Evolutionary conservation across 352 stramenopile genomes (phyloP).

Genomic region (Plasmopara viticola): DNA sequence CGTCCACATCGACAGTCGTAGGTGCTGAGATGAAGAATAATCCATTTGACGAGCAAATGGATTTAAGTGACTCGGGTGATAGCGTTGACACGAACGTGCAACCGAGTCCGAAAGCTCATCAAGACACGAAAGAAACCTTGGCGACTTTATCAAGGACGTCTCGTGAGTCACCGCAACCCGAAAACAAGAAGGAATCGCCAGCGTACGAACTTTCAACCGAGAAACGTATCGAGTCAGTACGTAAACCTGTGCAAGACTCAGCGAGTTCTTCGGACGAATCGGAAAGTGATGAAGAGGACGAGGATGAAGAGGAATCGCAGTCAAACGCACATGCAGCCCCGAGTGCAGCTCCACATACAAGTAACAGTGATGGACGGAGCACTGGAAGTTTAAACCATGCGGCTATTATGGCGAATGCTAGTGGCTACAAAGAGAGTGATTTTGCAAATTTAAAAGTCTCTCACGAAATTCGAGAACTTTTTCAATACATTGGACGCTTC

Average conservation of each 20-base stretch:
- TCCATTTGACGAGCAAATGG: slow-evolving; percentile 82
- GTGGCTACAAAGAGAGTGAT: slow-evolving; percentile 85
- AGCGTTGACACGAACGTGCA: slow-evolving; percentile 80
- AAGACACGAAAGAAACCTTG: slow-evolving; percentile 14
- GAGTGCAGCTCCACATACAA: slow-evolving; percentile 5
- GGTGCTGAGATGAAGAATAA: slow-evolving; percentile 72
- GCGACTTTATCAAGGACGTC: slow-evolving; percentile 2
- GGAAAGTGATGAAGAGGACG: slow-evolving; percentile 57
- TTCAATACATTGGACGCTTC: slow-evolving; percentile 93
- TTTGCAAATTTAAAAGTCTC: slow-evolving; percentile 86
- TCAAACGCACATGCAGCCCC: slow-evolving; percentile 16
- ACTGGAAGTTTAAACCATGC: slow-evolving; percentile 31
- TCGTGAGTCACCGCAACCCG: slow-evolving; percentile 11
- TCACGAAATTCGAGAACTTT: slow-evolving; percentile 86
- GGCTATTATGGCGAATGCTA: slow-evolving; percentile 58
- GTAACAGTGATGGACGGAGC: slow-evolving; percentile 7
- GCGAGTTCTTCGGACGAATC: slow-evolving; percentile 68
- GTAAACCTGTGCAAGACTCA: slow-evolving; percentile 48
- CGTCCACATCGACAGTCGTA: background rate
- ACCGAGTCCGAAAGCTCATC: slow-evolving; percentile 39
- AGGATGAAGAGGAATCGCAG: slow-evolving; percentile 39
- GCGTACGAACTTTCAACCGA: slow-evolving; percentile 1
- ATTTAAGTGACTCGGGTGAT: slow-evolving; percentile 80
- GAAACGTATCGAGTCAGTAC: slow-evolving; percentile 36
- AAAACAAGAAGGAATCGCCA: slow-evolving; percentile 11